Evolutionary conservation across 192 early-diverging fungal species (phyloP).

Genomic region (Coemansia sp.): DNA sequence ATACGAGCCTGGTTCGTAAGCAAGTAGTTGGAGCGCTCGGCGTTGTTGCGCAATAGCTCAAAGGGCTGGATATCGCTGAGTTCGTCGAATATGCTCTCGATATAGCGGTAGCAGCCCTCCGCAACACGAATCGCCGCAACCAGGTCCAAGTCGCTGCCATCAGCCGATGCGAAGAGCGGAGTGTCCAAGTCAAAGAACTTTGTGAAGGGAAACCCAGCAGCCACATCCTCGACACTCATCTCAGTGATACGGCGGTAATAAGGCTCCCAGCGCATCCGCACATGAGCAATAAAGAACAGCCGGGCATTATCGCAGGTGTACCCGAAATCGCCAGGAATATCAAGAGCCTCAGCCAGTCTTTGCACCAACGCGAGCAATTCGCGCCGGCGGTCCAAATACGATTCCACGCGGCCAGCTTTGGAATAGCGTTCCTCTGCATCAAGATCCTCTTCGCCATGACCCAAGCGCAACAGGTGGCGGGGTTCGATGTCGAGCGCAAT

Average conservation of each 20-base stretch:
- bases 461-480: constrained; percentile 90
- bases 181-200: constrained; percentile 76
- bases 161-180: constrained; percentile 59
- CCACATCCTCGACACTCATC: neutral
- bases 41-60: constrained; percentile 79
- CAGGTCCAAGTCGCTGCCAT: constrained; percentile 45
- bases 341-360: constrained; percentile 72
- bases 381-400: constrained; percentile 83
- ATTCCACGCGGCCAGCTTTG: constrained; percentile 92
- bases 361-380: constrained; percentile 76
- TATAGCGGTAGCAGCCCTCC: constrained; percentile 79
- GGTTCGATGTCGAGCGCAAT: constrained; percentile 87
- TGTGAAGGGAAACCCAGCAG: constrained; percentile 77
- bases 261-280: constrained; percentile 74
- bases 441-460: constrained; percentile 92
- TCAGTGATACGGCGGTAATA: constrained; percentile 54
- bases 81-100: constrained; percentile 81
- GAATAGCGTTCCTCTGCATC: constrained; percentile 81
- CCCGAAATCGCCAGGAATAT: constrained; percentile 82
- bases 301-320: constrained; percentile 91
- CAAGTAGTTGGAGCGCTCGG: constrained; percentile 87
- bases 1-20: constrained; percentile 95
- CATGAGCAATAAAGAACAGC: constrained; percentile 83
- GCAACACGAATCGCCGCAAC: constrained; percentile 56
- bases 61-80: constrained; percentile 92